These are phyloP conservation scores for Brassica carinata DNA, from an alignment of 345 rosid genomes.

Conservation along the genomic window DNA sequence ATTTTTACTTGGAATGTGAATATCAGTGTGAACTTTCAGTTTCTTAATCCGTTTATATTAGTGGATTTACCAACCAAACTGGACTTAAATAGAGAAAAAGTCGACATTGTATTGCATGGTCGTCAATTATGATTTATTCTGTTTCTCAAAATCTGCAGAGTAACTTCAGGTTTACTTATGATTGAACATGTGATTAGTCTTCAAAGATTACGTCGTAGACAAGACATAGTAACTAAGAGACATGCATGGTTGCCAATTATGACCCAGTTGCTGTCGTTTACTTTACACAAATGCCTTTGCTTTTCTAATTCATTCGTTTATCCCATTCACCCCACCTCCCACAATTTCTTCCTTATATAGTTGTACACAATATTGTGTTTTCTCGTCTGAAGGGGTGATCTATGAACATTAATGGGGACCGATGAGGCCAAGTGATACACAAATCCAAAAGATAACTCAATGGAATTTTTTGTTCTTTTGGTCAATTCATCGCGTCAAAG, in stretches of 20 bases:
- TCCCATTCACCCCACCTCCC: neutral
- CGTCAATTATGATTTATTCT: neutral
- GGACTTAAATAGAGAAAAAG: neutral
- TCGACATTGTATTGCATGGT: neutral
- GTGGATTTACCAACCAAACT: neutral
- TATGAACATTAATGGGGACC: neutral
- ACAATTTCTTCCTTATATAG: neutral
- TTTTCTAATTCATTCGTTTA: neutral
- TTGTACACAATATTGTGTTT: neutral
- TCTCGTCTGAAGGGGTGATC: neutral
- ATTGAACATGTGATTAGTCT: neutral
- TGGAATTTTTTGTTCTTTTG: neutral
- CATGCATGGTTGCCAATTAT: slow-evolving; percentile 7
- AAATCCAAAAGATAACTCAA: neutral
- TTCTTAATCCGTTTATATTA: neutral
- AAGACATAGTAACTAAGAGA: slow-evolving; percentile 28
- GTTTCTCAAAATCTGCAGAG: neutral
- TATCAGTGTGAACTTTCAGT: neutral
- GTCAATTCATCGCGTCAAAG: neutral
- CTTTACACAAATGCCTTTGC: neutral
- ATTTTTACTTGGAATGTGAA: neutral
- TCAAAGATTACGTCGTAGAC: neutral
- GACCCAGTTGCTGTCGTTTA: neutral
- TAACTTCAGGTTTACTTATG: slow-evolving; percentile 1
- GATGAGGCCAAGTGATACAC: slow-evolving; percentile 1